Evolutionary conservation across 148 eudicot genomes (phyloP), one percentile per base, ranked within the genome.

Genomic region (Silene uniflora): DNA sequence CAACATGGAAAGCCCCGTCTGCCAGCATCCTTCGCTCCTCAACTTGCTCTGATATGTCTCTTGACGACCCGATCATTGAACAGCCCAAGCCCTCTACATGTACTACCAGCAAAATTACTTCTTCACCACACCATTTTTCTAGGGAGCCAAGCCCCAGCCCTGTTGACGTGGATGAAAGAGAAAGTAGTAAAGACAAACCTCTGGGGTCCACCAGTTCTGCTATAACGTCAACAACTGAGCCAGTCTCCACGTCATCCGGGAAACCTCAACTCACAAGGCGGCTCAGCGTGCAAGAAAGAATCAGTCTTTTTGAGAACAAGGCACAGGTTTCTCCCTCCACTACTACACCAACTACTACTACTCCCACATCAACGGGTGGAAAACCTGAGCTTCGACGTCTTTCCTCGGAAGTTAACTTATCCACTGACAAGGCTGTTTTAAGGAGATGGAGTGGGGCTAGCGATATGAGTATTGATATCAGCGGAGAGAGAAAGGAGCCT

Each of bases 361-460:
- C 52, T 46, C 72, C 74, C 27, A 29, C 75, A 44, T 74, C 81
- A 10, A 60, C 76, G 10, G 58, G 78, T 13, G 78, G 18, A 42
- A 78, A 74, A 71, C 76, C 81, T 10, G 97, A 95, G 84, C 89
- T 90, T 68, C 84, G 89, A 72, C 85, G 97, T 74, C 83, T 87
- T 27, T 83, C 97, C 0, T 88, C 97, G 21, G 99, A 92, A 44
- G 87, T 87, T 8, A 87, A 89, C 23, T 80, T 87, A 12, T 77
- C 89, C 3, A 76, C 79, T 29, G 93, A 90, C 62, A 90, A 88
- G 85, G 88, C 97, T 5, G 94, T 95, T 0, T 75, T 92, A 74
- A 88, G 96, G 88, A 88, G 97, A 87, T 95, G 99, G 99, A 95
- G 99, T 83, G 96, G 94, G 49, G 94, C 85, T 75, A 89, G 98